Percentiles rank a stretch among this genome's conserved stretches.
These are phyloP conservation scores for Exophiala aquamarina DNA, from an alignment of 2,329 filamentous ascomycete species.

Conservation along the genomic window DNA sequence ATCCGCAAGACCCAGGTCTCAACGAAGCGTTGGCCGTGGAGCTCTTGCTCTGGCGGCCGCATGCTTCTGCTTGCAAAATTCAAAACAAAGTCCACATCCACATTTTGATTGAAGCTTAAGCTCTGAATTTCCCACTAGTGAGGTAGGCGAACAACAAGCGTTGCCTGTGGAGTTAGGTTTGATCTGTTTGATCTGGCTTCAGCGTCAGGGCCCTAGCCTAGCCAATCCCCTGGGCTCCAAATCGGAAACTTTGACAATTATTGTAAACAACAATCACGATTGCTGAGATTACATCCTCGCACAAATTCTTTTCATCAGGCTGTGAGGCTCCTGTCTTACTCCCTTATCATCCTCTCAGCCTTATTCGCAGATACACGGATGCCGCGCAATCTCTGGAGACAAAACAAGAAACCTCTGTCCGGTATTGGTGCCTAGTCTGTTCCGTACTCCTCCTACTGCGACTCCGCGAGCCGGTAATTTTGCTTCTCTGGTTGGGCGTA, in stretches of 20 bases:
- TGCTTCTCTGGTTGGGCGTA: too few relatives aligned
- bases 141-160: conserved; percentile 24
- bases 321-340: conserved; percentile 3
- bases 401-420: too few relatives aligned
- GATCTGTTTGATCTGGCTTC: conserved; percentile 1
- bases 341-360: conserved; percentile 9
- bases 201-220: conserved; percentile 8
- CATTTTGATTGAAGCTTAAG: conserved; percentile 25
- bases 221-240: conserved; percentile 18
- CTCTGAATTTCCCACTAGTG: conserved; percentile 25
- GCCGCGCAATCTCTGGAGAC: too few relatives aligned
- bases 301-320: not conserved
- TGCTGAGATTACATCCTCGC: conserved; percentile 15
- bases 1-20: conserved; percentile 3
- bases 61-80: conserved; percentile 19
- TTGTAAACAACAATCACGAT: conserved; percentile 19
- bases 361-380: conserved; percentile 3
- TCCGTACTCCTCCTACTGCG: too few relatives aligned
- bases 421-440: too few relatives aligned
- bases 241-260: conserved; percentile 15
- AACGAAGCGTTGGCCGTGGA: conserved; percentile 11
- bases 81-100: conserved; percentile 22
- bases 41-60: conserved; percentile 3
- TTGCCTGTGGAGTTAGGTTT: conserved; percentile 8
- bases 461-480: too few relatives aligned